These are phyloP conservation scores for Russula griseocarnosa DNA, from an alignment of 768 basidiomycete species.

Conservation along the genomic window DNA sequence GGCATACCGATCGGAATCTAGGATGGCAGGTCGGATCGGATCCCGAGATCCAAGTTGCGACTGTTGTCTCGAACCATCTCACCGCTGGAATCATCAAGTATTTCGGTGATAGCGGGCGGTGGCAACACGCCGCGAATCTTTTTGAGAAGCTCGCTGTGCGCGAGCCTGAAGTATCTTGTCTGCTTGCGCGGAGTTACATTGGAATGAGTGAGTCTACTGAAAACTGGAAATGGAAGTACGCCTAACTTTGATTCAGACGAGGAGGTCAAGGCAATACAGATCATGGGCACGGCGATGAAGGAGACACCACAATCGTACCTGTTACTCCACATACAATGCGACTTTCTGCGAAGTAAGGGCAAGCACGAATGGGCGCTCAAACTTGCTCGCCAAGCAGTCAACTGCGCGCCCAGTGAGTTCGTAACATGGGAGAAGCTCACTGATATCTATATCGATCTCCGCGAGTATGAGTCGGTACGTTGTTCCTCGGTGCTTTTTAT, in stretches of 20 bases:
- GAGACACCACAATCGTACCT: slow-evolving; percentile 91
- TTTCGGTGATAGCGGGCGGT: slow-evolving; percentile 88
- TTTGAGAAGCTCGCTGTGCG: slow-evolving; percentile 85
- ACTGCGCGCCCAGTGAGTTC: slow-evolving; percentile 97
- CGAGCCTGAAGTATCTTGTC: slow-evolving; percentile 85
- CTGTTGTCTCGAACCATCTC: slow-evolving; percentile 92
- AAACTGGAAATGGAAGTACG: neutral
- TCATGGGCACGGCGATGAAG: slow-evolving; percentile 79
- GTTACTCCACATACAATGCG: slow-evolving; percentile 89
- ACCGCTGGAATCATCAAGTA: slow-evolving; percentile 95
- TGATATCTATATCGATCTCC: slow-evolving; percentile 87
- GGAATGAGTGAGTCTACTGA: slow-evolving; percentile 81
- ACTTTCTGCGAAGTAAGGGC: slow-evolving; percentile 85
- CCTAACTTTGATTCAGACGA: slow-evolving; percentile 57
- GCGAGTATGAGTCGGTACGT: slow-evolving; percentile 70
- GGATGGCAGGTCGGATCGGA: slow-evolving; percentile 99
- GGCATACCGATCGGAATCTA: slow-evolving; percentile 32
- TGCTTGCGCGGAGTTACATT: slow-evolving; percentile 86
- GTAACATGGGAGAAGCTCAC: slow-evolving; percentile 99
- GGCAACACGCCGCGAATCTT: slow-evolving; percentile 82
- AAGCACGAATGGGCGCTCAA: slow-evolving; percentile 86
- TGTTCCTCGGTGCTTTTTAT: neutral
- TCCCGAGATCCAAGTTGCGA: slow-evolving; percentile 98
- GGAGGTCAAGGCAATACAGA: slow-evolving; percentile 96
- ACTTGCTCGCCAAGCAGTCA: slow-evolving; percentile 91